These are phyloP conservation scores for Neoscytalidium dimidiatum DNA, from an alignment of 2,329 filamentous ascomycete genomes.

Conservation along the genomic window DNA sequence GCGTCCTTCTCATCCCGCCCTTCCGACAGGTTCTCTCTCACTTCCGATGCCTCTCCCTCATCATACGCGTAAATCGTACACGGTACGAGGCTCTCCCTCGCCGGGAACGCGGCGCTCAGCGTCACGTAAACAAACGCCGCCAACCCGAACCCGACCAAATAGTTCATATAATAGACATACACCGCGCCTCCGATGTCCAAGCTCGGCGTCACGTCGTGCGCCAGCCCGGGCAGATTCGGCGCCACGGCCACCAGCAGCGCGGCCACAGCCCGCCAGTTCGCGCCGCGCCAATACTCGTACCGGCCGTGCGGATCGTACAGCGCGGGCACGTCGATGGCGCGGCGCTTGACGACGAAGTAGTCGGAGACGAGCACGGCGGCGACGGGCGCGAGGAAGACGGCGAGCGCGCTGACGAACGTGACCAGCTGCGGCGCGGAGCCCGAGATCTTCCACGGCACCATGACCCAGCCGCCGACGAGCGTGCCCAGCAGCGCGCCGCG, in stretches of 20 bases:
- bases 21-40: neutral
- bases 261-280: conserved; percentile 28
- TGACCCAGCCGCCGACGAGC: conserved; percentile 20
- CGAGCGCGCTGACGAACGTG: conserved; percentile 18
- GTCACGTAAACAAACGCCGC: neutral
- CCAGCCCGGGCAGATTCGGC: conserved; percentile 27
- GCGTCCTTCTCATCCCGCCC: neutral
- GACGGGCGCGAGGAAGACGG: conserved; percentile 20
- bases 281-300: conserved; percentile 25
- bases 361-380: conserved; percentile 21
- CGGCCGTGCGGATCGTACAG: conserved; percentile 28
- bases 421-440: conserved; percentile 10
- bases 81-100: neutral
- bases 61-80: neutral
- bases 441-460: conserved; percentile 19
- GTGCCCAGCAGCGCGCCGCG: conserved; percentile 20
- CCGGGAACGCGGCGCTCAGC: neutral
- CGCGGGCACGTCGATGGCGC: conserved; percentile 25
- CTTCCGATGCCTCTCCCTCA: neutral
- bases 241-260: conserved; percentile 24
- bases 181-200: neutral
- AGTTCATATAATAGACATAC: neutral
- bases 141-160: neutral
- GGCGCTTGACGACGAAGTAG: conserved; percentile 27
- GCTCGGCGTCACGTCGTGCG: conserved; percentile 12